Percentiles rank a stretch among this genome's conserved stretches.
Evolutionary conservation across 2,329 filamentous ascomycete genomes (phyloP).

Genomic region (Fusarium mundagurra): DNA sequence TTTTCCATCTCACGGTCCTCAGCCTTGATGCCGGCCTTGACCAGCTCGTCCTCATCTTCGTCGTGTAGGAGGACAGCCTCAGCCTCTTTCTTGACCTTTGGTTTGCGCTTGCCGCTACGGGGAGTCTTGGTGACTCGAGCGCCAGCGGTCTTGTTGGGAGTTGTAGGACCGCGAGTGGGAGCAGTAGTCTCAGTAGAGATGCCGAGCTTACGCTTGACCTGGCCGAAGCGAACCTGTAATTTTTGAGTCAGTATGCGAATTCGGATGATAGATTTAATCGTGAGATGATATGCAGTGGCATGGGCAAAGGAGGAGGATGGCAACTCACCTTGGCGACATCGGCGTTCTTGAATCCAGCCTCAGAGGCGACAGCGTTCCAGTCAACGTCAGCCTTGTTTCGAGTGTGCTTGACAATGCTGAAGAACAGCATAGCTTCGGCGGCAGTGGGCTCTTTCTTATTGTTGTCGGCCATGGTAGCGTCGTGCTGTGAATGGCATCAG

Average conservation of each 20-base stretch:
- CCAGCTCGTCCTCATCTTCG: constrained; percentile 29
- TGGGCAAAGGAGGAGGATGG: not conserved
- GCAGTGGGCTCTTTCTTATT: constrained; percentile 51
- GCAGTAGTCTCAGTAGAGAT: constrained; percentile 44
- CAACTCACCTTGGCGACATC: constrained; percentile 55
- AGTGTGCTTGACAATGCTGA: constrained; percentile 56
- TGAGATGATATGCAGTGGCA: not conserved
- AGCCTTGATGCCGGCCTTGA: constrained; percentile 19
- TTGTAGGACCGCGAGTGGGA: constrained; percentile 4
- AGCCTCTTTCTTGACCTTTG: constrained; percentile 39
- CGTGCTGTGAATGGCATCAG: constrained; percentile 8
- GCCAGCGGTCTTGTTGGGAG: constrained; percentile 38
- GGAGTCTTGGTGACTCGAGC: constrained; percentile 48
- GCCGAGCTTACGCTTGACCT: constrained; percentile 60
- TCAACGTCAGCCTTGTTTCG: constrained; percentile 57
- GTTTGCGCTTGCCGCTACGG: constrained; percentile 37
- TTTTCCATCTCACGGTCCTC: constrained; percentile 35
- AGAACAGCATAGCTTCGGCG: constrained; percentile 56
- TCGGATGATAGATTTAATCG: not conserved
- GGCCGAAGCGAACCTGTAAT: constrained; percentile 56
- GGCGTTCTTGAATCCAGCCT: constrained; percentile 56
- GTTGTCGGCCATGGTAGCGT: constrained; percentile 45
- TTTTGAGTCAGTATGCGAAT: not conserved
- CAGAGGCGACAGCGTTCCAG: constrained; percentile 57
- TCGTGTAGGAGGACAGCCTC: constrained; percentile 4